Evolutionary conservation across 352 stramenopile genomes (phyloP), one percentile per base, ranked within the genome.

Genomic region (Thalassiosira delicatula): DNA sequence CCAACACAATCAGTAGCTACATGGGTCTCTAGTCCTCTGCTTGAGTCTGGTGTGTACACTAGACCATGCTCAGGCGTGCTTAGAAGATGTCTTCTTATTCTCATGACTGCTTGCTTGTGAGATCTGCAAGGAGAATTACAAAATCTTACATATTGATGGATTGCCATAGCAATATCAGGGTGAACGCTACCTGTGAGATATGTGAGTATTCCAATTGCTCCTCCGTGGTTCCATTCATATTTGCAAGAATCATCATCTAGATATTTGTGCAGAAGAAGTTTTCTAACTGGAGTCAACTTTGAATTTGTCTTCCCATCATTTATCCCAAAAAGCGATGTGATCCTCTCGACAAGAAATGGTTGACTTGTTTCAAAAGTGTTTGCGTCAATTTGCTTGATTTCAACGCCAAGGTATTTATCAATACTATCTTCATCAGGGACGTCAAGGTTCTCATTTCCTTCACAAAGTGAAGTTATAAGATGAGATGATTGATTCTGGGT

Each of bases 1-100:
- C 85, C 85, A 30, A 49, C 32, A 70, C 87, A 90, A 61, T 85
- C 57, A 2, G 81, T 78, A 65, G 88, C 85, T 11, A 82, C 77
- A 40, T 77, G 87, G 12, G 60, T 27, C 44, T 90, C 77, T 9
- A 90, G 71, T 12, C 37, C 62, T 71, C 61, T 72, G 0, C 25
- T 59, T 19, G 4, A 35, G 27, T 79, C 60, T 27, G 76, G 81
- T 21, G 23, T 70, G 14, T 74, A 77, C 8, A 76, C 66, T 14
- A 81, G 79, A 11, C 85, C 81, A 60, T 85, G 72, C 7, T 79
- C 49, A 14, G 27, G 53, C 14, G 74, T 86, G 14, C 42, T 46
- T 25, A 77, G 49, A 5, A 93, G 62, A 49, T 93, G 90, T 71
- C 74, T 21, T 23, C 42, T 71, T 29, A 93, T 77, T 32, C 74